These are phyloP conservation scores for Scheffersomyces lignosus DNA, from an alignment of 805 yeast species.

Conservation along the genomic window DNA sequence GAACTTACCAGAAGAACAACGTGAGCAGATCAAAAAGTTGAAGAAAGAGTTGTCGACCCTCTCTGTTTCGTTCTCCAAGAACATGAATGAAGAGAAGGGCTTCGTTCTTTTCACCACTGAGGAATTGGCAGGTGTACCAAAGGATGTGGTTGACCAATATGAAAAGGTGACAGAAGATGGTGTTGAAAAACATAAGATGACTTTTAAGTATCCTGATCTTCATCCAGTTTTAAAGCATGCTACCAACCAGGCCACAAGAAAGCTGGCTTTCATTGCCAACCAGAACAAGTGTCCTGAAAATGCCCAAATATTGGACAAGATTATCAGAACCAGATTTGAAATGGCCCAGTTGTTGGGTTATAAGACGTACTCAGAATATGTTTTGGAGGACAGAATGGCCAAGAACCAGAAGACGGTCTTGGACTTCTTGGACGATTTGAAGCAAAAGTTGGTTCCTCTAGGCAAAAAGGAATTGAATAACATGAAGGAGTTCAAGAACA, in stretches of 20 bases:
- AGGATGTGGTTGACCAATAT: conserved; percentile 58
- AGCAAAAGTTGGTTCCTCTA: conserved; percentile 54
- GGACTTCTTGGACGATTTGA: conserved; percentile 62
- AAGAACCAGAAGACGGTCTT: conserved; percentile 61
- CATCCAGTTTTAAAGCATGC: conserved; percentile 80
- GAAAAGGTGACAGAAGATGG: conserved; percentile 46
- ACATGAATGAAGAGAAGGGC: conserved; percentile 71
- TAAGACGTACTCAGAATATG: conserved; percentile 64
- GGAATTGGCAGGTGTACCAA: conserved; percentile 75
- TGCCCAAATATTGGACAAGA: conserved; percentile 56
- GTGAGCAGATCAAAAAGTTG: conserved; percentile 57
- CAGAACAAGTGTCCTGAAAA: conserved; percentile 69
- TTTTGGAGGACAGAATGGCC: conserved; percentile 80
- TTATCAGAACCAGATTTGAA: conserved; percentile 61
- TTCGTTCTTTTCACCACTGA: conserved; percentile 58
- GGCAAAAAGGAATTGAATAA: conserved; percentile 54
- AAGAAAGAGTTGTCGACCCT: conserved; percentile 60
- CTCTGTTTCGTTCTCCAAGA: conserved; percentile 58
- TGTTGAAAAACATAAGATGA: conserved; percentile 53
- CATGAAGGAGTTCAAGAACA: conserved; percentile 52
- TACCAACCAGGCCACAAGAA: conserved; percentile 61
- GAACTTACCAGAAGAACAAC: conserved; percentile 52
- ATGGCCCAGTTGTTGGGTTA: conserved; percentile 68
- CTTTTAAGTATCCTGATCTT: conserved; percentile 79
- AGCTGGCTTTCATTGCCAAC: conserved; percentile 61